Conservation (phyloP, 2,329 filamentous ascomycete species). For the Cladorrhinum sp. region DNA sequence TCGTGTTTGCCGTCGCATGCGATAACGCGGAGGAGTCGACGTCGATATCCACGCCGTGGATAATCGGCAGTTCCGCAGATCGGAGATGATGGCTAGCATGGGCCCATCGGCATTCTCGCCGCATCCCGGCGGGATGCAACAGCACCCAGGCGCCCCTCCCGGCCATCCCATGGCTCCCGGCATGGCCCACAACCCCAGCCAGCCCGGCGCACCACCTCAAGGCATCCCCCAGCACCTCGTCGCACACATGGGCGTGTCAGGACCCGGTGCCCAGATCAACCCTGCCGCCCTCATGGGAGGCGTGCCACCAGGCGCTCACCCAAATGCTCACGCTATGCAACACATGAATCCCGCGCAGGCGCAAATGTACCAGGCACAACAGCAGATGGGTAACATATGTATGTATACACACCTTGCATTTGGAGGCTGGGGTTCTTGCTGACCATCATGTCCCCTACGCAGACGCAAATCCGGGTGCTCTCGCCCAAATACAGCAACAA, state of each 20-base stretch:
- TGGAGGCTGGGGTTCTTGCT: slow-evolving; percentile 11
- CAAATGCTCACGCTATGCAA: slow-evolving; percentile 67
- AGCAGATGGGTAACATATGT: slow-evolving; percentile 43
- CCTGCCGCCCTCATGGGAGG: slow-evolving; percentile 71
- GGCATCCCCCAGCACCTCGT: slow-evolving; percentile 65
- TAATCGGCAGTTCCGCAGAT: slow-evolving; percentile 52
- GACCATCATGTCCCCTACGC: slow-evolving; percentile 6
- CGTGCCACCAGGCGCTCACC: slow-evolving; percentile 67
- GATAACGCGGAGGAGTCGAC: slow-evolving; percentile 42
- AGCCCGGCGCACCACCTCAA: slow-evolving; percentile 63
- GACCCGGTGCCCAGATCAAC: slow-evolving; percentile 68
- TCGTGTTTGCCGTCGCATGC: slow-evolving; percentile 39
- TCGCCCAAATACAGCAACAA: slow-evolving; percentile 48
- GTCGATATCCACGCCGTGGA: slow-evolving; percentile 62
- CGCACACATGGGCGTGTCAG: slow-evolving; percentile 69
- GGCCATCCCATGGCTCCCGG: slow-evolving; percentile 62
- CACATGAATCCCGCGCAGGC: slow-evolving; percentile 64
- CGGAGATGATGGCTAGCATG: slow-evolving; percentile 69
- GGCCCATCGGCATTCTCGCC: slow-evolving; percentile 57
- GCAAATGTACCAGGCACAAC: slow-evolving; percentile 57
- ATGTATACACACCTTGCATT: slow-evolving; percentile 28
- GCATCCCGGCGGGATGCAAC: slow-evolving; percentile 68
- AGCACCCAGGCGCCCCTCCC: slow-evolving; percentile 65
- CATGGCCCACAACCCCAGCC: slow-evolving; percentile 66
- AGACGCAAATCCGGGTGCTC: slow-evolving; percentile 32